Evolutionary conservation across 768 basidiomycete species (phyloP).

Genomic region (Mycena leptocephala): DNA sequence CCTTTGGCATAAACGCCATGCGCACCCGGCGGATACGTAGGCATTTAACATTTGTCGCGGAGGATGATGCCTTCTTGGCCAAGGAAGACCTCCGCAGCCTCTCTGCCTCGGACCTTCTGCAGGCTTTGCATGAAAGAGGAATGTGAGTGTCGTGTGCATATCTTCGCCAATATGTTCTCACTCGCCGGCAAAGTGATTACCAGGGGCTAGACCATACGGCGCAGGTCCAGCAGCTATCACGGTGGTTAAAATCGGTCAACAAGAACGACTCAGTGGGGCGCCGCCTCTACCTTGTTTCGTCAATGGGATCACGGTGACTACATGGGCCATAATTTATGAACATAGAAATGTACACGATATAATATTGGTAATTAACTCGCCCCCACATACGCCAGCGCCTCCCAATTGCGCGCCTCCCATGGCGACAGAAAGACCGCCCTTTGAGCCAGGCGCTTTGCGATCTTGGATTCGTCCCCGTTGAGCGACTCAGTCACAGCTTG

Average conservation of each 20-base stretch:
- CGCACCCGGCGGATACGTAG: constrained; percentile 60
- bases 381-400: constrained; percentile 71
- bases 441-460: constrained; percentile 67
- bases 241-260: constrained; percentile 76
- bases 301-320: constrained; percentile 27
- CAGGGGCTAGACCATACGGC: constrained; percentile 57
- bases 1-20: constrained; percentile 59
- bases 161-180: not conserved
- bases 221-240: constrained; percentile 67
- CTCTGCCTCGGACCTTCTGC: constrained; percentile 69
- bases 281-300: constrained; percentile 65
- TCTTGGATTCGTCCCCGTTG: constrained; percentile 35
- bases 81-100: constrained; percentile 66
- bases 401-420: constrained; percentile 69
- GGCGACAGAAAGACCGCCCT: constrained; percentile 77
- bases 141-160: constrained; percentile 66
- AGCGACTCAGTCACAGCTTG: constrained; percentile 63
- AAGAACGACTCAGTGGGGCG: constrained; percentile 58
- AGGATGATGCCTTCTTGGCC: constrained; percentile 77
- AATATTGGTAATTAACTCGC: constrained; percentile 36
- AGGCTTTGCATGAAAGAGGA: constrained; percentile 84
- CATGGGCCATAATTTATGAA: constrained; percentile 8
- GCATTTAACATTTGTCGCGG: constrained; percentile 63
- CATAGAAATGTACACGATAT: constrained; percentile 35
- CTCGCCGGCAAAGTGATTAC: constrained; percentile 50